Evolutionary conservation across 768 basidiomycete species (phyloP).

Genomic region (Boletus rubroflammeus): DNA sequence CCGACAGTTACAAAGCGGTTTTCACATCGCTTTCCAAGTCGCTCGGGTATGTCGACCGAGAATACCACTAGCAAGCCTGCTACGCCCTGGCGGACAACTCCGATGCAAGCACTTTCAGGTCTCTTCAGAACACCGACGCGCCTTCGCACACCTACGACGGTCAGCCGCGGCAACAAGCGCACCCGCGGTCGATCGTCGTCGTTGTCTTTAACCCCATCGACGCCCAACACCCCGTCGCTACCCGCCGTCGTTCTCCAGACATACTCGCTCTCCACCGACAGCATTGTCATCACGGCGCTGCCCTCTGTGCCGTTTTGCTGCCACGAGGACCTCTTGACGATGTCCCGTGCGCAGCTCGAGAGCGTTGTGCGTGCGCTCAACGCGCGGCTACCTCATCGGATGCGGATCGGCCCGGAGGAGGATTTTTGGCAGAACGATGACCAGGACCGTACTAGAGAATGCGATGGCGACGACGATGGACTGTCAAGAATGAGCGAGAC

Average conservation of each 20-base stretch:
- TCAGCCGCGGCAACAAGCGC: conserved; percentile 22
- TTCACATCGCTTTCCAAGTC: too few relatives aligned
- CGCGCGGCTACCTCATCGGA: conserved; percentile 46
- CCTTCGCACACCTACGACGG: conserved; percentile 17
- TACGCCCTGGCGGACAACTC: conserved; percentile 11
- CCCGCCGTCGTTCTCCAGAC: conserved; percentile 58
- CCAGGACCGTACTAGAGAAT: not conserved
- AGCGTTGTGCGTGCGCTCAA: conserved; percentile 55
- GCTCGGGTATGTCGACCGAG: conserved; percentile 9
- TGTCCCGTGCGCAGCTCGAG: conserved; percentile 53
- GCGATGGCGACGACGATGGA: conserved; percentile 4
- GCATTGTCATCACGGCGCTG: conserved; percentile 61
- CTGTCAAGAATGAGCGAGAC: conserved; percentile 33
- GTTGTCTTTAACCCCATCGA: conserved; percentile 6
- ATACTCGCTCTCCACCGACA: conserved; percentile 46
- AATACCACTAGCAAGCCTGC: not conserved
- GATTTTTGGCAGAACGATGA: conserved; percentile 19
- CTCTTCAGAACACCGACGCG: conserved; percentile 26
- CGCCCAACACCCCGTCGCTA: conserved; percentile 5
- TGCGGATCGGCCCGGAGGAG: conserved; percentile 45
- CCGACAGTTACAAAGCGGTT: not conserved
- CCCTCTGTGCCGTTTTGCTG: conserved; percentile 63
- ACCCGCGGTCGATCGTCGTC: conserved; percentile 9
- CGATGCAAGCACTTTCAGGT: conserved; percentile 14
- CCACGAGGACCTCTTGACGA: conserved; percentile 67